These are phyloP conservation scores for Ceratocystiopsis minuta DNA, from an alignment of 2,329 filamentous ascomycete species.

Conservation along the genomic window DNA sequence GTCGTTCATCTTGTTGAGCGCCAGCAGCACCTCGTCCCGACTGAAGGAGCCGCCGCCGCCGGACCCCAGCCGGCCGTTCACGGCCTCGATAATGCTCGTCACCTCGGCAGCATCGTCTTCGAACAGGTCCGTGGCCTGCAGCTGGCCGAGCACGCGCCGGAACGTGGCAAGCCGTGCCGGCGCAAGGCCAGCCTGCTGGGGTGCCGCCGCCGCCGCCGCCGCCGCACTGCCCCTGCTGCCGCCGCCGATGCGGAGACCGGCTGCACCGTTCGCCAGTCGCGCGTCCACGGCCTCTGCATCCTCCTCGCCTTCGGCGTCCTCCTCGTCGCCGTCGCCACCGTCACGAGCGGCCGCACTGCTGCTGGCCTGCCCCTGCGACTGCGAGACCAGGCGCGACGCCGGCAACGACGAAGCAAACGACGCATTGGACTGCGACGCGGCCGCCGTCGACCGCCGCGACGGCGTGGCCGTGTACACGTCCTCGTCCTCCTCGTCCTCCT, in stretches of 20 bases:
- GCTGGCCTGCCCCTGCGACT: slow-evolving; percentile 13
- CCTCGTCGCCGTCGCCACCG: slow-evolving; percentile 13
- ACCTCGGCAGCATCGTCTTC: slow-evolving; percentile 68
- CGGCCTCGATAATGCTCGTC: slow-evolving; percentile 53
- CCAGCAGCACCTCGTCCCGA: slow-evolving; percentile 54
- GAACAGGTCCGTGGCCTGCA: slow-evolving; percentile 64
- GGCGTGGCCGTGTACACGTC: slow-evolving; percentile 25
- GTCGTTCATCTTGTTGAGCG: slow-evolving; percentile 62
- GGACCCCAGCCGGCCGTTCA: slow-evolving; percentile 52
- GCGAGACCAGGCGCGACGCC: slow-evolving; percentile 45
- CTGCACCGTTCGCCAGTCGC: slow-evolving; percentile 22
- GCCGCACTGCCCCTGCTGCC: background rate
- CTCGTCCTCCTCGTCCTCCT: slow-evolving; percentile 30
- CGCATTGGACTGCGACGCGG: slow-evolving; percentile 33
- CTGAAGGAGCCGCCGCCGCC: slow-evolving; percentile 42
- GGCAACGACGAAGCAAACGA: slow-evolving; percentile 69
- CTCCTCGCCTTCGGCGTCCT: slow-evolving; percentile 23
- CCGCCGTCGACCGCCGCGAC: slow-evolving; percentile 22
- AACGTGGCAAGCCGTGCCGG: slow-evolving; percentile 52
- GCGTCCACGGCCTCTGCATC: slow-evolving; percentile 13
- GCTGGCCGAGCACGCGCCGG: slow-evolving; percentile 61
- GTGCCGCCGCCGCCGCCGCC: slow-evolving; percentile 4
- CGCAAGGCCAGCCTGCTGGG: slow-evolving; percentile 28
- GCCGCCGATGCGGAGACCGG: slow-evolving; percentile 22
- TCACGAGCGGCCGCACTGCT: slow-evolving; percentile 13